Conservation (phyloP, 1,284 basidiomycete species). For the Sanguinoderma infundibulare region DNA sequence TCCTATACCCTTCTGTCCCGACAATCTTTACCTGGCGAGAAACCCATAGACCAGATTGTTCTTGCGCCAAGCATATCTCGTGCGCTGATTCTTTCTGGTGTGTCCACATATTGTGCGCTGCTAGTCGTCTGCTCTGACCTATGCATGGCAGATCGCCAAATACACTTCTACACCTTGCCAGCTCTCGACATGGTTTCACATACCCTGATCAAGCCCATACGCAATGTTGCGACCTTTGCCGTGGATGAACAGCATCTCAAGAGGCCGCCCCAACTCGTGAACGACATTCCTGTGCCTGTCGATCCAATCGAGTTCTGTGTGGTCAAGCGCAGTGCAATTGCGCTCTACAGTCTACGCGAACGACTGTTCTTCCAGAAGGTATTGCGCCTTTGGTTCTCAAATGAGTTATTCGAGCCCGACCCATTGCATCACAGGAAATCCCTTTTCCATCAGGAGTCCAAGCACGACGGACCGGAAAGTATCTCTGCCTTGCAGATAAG, state of each 20-base stretch:
- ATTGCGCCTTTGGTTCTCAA: slow-evolving; percentile 5
- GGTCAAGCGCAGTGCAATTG: slow-evolving; percentile 73
- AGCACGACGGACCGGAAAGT: slow-evolving; percentile 67
- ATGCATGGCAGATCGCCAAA: slow-evolving; percentile 62
- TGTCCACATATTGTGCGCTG: slow-evolving; percentile 13
- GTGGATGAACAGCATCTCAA: slow-evolving; percentile 80
- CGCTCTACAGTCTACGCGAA: slow-evolving; percentile 69
- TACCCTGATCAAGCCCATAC: slow-evolving; percentile 69
- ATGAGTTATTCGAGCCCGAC: background rate
- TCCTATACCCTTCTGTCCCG: slow-evolving; percentile 71
- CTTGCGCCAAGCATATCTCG: slow-evolving; percentile 76
- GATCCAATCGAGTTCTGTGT: slow-evolving; percentile 80
- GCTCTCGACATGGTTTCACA: slow-evolving; percentile 72
- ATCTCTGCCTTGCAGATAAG: slow-evolving; percentile 77
- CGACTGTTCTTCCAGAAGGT: slow-evolving; percentile 68
- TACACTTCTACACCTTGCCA: slow-evolving; percentile 83
- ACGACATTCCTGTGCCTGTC: slow-evolving; percentile 41
- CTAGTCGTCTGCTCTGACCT: background rate
- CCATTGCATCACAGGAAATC: slow-evolving; percentile 63
- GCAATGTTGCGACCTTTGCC: slow-evolving; percentile 78
- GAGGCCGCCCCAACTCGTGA: slow-evolving; percentile 50
- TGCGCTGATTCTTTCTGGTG: slow-evolving; percentile 75
- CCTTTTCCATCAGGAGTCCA: slow-evolving; percentile 69
- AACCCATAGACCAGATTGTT: slow-evolving; percentile 78
- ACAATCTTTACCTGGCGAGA: slow-evolving; percentile 63